These are phyloP conservation scores for Venturia effusa DNA, from an alignment of 2,329 filamentous ascomycete genomes.

Conservation along the genomic window DNA sequence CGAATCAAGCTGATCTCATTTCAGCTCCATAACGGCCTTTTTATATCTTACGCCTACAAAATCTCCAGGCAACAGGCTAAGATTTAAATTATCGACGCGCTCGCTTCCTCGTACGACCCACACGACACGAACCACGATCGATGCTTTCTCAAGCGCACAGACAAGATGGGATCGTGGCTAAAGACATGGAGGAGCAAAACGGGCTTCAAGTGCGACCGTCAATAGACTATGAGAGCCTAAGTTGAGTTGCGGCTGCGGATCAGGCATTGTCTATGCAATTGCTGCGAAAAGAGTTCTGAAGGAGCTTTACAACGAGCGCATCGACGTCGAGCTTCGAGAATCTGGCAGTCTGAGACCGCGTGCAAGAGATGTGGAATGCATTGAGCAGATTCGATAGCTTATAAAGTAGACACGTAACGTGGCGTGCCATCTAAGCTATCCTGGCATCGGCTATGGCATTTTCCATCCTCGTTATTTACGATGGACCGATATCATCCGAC, in stretches of 20 bases:
- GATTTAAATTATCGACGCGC: background rate
- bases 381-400: background rate
- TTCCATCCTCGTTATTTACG: too few species aligned
- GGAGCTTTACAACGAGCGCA: background rate
- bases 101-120: background rate
- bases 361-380: background rate
- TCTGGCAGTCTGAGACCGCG: background rate
- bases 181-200: background rate
- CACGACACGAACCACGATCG: background rate
- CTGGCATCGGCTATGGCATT: too few species aligned
- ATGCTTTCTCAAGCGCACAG: background rate
- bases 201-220: background rate
- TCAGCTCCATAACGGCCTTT: background rate
- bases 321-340: background rate
- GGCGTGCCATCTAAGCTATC: too few species aligned
- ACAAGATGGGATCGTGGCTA: background rate
- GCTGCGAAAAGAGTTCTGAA: background rate
- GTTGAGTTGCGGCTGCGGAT: background rate
- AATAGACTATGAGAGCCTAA: background rate
- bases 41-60: background rate
- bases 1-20: background rate
- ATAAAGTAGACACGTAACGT: too few species aligned
- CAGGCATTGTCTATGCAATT: background rate
- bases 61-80: background rate
- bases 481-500: too few species aligned